phyloP scores from a whole-genome alignment of 1,284 basidiomycete species.

The Chalciporus sp. region DNA sequence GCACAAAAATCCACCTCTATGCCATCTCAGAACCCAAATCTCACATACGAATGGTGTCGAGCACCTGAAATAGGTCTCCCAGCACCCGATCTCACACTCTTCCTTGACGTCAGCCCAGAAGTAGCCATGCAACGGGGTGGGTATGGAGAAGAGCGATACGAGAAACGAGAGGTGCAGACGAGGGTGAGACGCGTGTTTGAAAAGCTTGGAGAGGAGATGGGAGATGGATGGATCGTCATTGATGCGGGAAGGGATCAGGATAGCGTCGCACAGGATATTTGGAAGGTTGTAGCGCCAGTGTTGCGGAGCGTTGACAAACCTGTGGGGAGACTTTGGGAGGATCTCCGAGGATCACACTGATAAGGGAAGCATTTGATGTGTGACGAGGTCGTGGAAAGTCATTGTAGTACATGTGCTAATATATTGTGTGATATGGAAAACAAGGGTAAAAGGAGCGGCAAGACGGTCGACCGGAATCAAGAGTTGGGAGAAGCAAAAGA shows the following conservation, averaged over 20 bases:
- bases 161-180: conserved; percentile 76
- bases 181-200: conserved; percentile 69
- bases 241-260: conserved; percentile 64
- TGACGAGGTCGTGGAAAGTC: conserved; percentile 3
- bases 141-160: conserved; percentile 90
- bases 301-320: conserved; percentile 39
- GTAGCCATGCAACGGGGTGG: conserved; percentile 77
- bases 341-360: background rate
- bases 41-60: conserved; percentile 77
- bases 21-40: conserved; percentile 31
- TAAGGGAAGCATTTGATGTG: conserved; percentile 8
- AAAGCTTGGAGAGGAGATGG: conserved; percentile 60
- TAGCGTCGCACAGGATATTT: conserved; percentile 60
- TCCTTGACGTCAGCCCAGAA: conserved; percentile 82
- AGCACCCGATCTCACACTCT: conserved; percentile 86
- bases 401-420: conserved; percentile 31
- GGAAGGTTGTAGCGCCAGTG: conserved; percentile 51
- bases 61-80: conserved; percentile 87
- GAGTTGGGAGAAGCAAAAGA: conserved; percentile 12
- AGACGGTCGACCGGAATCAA: conserved; percentile 8
- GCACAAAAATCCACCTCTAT: conserved; percentile 61
- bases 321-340: conserved; percentile 48
- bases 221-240: conserved; percentile 62
- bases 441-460: conserved; percentile 23
- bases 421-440: conserved; percentile 19